Base-by-base conservation (phyloP, 2,329 filamentous ascomycete species). In the Fusarium sp. region DNA sequence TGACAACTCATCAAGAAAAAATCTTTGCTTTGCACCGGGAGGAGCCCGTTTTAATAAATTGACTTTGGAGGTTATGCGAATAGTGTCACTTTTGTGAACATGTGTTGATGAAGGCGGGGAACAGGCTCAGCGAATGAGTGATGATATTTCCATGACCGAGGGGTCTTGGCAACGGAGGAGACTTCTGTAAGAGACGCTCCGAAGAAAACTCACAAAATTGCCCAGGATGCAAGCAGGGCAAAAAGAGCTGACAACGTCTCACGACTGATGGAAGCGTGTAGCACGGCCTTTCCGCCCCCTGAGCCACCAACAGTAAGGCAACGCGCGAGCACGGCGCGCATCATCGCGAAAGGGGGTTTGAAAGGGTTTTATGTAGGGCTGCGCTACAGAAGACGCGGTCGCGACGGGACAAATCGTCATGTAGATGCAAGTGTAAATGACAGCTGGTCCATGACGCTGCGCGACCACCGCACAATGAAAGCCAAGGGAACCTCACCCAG, bases 221-320 rank as follows among this genome's bases (percentile, higher is more conserved):
- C 41, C 50, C 60, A 68, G 72, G 60, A 64, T 67, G 66, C 63
- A 48, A 70, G 56, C 66, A 74, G 60, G 71, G 64, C 68, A 56
- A 34, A 16, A 57, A 64, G 66, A 59, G 56, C 71, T 73, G 76
- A 77, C 72, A 68, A 66, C 74, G 74, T 78, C 74, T 78, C 74
- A 71, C 76, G 58, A 69, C 66, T 72, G 54, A 56, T 65, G 37
- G 52, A 56, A 68, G 39, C 62, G 48, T 70, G 67, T 77, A 70
- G 56, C 67, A 77, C 70, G 54, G 63, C 45, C 41, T 41, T 61
- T 41, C 70, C 72, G 72, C 64, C 76, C 76, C 76, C 76, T 78
- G 76, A 75, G 65, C 67, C 43, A 48, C 43, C 43, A 25, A 39
- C 37, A 18, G 18, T 48, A 67, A 74, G 66, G 57, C 66, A 73